These are phyloP conservation scores for Abrus pulchellus DNA, from an alignment of 306 rosid species.

Conservation along the genomic window DNA sequence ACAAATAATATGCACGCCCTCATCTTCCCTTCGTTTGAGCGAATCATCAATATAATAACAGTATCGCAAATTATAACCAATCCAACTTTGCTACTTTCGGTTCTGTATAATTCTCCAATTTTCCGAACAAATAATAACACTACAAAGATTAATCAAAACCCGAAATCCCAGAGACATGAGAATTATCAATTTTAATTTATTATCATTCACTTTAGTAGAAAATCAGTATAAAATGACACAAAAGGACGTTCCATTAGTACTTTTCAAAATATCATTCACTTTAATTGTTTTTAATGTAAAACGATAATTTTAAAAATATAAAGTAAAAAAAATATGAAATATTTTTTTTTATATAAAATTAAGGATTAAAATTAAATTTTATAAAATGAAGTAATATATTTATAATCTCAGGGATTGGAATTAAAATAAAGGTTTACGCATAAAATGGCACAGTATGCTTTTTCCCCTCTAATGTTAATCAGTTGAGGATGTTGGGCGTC, in stretches of 20 bases:
- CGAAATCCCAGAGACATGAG: background rate
- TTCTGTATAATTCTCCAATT: conserved; percentile 7
- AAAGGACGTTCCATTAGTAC: background rate
- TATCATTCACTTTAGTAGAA: background rate
- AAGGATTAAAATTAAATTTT: background rate
- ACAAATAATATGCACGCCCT: background rate
- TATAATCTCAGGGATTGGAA: background rate
- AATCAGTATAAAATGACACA: no score
- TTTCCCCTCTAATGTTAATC: background rate
- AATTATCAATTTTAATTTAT: background rate
- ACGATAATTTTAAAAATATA: background rate
- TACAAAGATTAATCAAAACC: background rate
- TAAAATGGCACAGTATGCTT: background rate
- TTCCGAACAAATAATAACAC: conserved; percentile 22
- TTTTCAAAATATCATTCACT: background rate
- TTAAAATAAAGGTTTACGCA: background rate
- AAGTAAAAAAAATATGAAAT: background rate
- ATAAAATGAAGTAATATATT: background rate
- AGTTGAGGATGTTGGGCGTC: background rate
- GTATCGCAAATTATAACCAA: conserved; percentile 10
- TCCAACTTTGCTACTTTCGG: background rate
- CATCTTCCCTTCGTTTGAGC: background rate
- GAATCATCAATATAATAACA: background rate
- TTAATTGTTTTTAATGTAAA: background rate
- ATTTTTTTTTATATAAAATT: background rate